Evolutionary conservation across 345 rosid genomes (phyloP).

Genomic region (Syzygium aqueum): DNA sequence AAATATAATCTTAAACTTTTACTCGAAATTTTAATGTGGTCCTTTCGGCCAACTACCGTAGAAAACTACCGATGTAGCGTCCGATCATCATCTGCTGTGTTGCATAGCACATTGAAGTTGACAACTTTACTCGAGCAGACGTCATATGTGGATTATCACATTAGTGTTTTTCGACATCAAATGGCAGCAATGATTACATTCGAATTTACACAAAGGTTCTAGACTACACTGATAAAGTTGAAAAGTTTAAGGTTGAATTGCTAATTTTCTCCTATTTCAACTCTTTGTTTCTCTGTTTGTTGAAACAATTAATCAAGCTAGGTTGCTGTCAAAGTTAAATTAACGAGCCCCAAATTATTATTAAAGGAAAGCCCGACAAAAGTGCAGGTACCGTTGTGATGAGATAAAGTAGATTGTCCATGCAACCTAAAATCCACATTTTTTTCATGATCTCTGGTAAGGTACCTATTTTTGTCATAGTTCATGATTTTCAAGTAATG

Average conservation of each 20-base stretch:
- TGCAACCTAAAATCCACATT: background rate
- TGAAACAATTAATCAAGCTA: background rate
- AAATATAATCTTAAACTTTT: too few species aligned
- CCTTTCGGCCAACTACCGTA: background rate
- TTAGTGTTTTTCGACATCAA: background rate
- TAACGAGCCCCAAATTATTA: background rate
- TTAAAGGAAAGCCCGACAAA: background rate
- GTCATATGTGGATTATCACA: background rate
- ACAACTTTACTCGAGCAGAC: background rate
- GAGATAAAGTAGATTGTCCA: background rate
- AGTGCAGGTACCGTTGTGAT: background rate
- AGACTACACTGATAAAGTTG: background rate
- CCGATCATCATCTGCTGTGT: fast-evolving
- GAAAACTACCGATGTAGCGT: fast-evolving
- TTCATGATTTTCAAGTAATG: background rate
- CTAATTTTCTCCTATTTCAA: too few species aligned
- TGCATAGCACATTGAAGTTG: background rate
- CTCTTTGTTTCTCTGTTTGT: background rate
- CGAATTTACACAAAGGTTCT: background rate
- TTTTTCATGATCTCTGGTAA: background rate
- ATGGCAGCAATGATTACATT: background rate
- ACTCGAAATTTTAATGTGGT: background rate
- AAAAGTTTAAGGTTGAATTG: background rate
- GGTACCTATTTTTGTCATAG: background rate
- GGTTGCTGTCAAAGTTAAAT: background rate